Conservation (phyloP, 2,329 filamentous ascomycete species). For the Trichoderma simmonsii region DNA sequence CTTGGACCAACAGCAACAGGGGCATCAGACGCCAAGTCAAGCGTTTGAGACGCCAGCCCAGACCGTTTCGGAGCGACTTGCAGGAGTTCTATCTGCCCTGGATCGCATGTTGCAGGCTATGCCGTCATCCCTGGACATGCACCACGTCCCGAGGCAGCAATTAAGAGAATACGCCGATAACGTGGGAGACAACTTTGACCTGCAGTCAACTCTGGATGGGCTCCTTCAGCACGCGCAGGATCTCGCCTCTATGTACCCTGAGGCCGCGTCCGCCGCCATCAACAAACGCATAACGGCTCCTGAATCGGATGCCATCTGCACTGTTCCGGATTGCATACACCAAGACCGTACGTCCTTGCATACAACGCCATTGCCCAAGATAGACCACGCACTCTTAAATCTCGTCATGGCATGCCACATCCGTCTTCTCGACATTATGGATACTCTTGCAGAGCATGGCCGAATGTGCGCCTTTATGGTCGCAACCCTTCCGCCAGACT, state of each 20-base stretch:
- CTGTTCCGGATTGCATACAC: constrained; percentile 36
- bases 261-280: constrained; percentile 26
- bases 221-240: constrained; percentile 35
- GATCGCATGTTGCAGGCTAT: constrained; percentile 24
- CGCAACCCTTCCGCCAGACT: constrained; percentile 26
- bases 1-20: constrained; percentile 18
- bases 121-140: constrained; percentile 5
- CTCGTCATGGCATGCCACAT: constrained; percentile 39
- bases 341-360: constrained; percentile 20
- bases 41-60: constrained; percentile 3
- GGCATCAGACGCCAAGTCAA: constrained; percentile 5
- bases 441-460: constrained; percentile 31
- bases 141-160: constrained; percentile 27
- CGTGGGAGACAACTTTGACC: constrained; percentile 26
- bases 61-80: constrained; percentile 23
- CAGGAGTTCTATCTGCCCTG: constrained; percentile 24
- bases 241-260: constrained; percentile 36
- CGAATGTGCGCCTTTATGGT: constrained; percentile 33
- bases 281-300: constrained; percentile 3
- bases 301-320: constrained; percentile 25
- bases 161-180: constrained; percentile 25
- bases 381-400: constrained; percentile 38
- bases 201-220: constrained; percentile 32
- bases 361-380: background rate
- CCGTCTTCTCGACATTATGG: constrained; percentile 37